Evolutionary conservation across 805 yeast genomes (phyloP), one percentile per base, ranked within the genome.

Genomic region (Komagataella mondaviorum): DNA sequence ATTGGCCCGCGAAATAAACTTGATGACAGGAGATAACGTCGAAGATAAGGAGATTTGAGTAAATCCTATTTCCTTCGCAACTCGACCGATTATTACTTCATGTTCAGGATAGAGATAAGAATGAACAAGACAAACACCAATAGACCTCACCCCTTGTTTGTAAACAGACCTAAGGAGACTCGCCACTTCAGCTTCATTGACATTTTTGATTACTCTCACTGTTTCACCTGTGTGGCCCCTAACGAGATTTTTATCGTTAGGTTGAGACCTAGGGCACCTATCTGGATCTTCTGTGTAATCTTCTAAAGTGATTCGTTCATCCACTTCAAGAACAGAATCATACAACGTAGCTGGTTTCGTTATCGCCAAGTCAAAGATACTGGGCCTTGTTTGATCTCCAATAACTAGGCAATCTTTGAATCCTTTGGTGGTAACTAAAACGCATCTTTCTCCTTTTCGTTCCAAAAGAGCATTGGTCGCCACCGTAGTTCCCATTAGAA

Each of bases 401-500:
- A 91, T 90, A 2, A 72, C 66, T 54, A 91, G 70, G 45, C 86
- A 80, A 61, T 91, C 97, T 57, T 78, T 79, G 67, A 88, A 91
- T 0, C 97, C 99, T 59, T 81, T 84, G 14, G 97, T 87, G 2
- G 95, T 88, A 4, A 90, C 66, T 53, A 91, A 72, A 1, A 93
- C 95, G 58, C 95, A 90, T 36, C 80, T 70, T 52, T 89, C 95
- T 50, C 98, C 99, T 61, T 89, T 89, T 55, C 98, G 75, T 62
- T 91, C 98, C 54, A 91, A 72, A 39, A 93, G 73, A 1, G 98
- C 96, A 67, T 91, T 91, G 6, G 98, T 91, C 1, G 99, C 98
- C 8, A 89, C 93, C 0, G 97, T 90, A 3, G 97, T 89, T 2
- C 97, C 97, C 85, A 90, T 83, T 52, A 96, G 72, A 48, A 89